Percentiles rank a stretch among this genome's conserved stretches.
These are phyloP conservation scores for Solioccasus polychromus DNA, from an alignment of 768 basidiomycete genomes.

Conservation along the genomic window DNA sequence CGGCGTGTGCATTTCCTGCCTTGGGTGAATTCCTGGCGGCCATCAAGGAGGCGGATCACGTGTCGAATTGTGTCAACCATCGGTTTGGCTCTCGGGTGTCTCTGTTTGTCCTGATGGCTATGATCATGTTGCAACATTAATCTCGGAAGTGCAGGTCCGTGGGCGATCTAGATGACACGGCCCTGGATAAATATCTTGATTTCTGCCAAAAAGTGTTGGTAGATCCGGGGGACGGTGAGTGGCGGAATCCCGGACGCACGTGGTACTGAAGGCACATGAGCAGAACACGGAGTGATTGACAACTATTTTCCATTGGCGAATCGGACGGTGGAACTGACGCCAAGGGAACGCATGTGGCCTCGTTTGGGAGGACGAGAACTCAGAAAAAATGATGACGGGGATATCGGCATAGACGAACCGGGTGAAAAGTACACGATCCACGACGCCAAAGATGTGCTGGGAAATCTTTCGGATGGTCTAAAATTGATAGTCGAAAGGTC, in stretches of 20 bases:
- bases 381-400: constrained; percentile 5
- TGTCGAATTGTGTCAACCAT: constrained; percentile 28
- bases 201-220: constrained; percentile 61
- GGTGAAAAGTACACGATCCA: constrained; percentile 66
- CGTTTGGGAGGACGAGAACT: constrained; percentile 5
- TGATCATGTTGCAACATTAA: constrained; percentile 5
- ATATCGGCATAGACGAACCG: constrained; percentile 36
- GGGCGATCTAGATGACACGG: constrained; percentile 47
- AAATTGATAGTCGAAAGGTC: constrained; percentile 49
- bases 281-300: constrained; percentile 35
- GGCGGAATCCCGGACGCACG: constrained; percentile 10
- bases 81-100: constrained; percentile 43
- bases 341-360: background rate
- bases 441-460: constrained; percentile 63
- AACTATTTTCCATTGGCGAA: constrained; percentile 41
- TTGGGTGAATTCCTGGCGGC: constrained; percentile 45
- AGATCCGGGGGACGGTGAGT: constrained; percentile 27
- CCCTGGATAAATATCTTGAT: constrained; percentile 61
- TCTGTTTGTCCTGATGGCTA: constrained; percentile 40
- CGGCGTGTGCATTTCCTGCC: constrained; percentile 56
- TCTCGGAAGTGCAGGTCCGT: constrained; percentile 41
- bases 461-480: constrained; percentile 51
- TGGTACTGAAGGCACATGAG: constrained; percentile 10
- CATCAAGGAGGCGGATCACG: constrained; percentile 38
- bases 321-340: background rate